Evolutionary conservation across 345 rosid species (phyloP).

Genomic region (Eucalyptus erythrocorys): DNA sequence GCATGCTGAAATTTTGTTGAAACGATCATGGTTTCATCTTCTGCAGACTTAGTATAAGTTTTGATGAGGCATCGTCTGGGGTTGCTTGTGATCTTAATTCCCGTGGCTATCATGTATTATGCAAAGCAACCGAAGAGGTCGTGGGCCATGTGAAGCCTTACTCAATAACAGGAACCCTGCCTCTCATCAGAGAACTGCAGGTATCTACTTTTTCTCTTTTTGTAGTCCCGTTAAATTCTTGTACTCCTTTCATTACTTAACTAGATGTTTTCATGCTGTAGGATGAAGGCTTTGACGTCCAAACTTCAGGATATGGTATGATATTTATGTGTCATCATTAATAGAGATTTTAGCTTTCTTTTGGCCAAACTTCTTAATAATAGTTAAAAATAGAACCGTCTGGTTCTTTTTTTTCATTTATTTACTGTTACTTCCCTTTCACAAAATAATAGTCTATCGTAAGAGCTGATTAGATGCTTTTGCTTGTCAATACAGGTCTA

Average conservation of each 20-base stretch:
- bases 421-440: background rate
- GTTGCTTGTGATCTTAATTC: conserved; percentile 94
- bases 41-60: conserved; percentile 57
- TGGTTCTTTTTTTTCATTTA: background rate
- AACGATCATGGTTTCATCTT: background rate
- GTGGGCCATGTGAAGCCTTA: conserved; percentile 91
- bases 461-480: background rate
- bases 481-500: conserved; percentile 43
- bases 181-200: conserved; percentile 82
- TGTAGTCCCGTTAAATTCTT: background rate
- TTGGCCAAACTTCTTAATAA: background rate
- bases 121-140: conserved; percentile 84
- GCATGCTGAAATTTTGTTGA: background rate
- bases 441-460: background rate
- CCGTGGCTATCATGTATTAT: conserved; percentile 70
- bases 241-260: background rate
- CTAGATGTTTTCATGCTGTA: conserved; percentile 7
- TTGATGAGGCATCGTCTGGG: conserved; percentile 69
- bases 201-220: conserved; percentile 18
- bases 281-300: conserved; percentile 98
- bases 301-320: conserved; percentile 82
- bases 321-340: background rate
- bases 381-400: background rate
- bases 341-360: background rate
- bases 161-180: conserved; percentile 92